Evolutionary conservation across 192 early-diverging fungal species (phyloP).

Genomic region (Backusella morwellensis): DNA sequence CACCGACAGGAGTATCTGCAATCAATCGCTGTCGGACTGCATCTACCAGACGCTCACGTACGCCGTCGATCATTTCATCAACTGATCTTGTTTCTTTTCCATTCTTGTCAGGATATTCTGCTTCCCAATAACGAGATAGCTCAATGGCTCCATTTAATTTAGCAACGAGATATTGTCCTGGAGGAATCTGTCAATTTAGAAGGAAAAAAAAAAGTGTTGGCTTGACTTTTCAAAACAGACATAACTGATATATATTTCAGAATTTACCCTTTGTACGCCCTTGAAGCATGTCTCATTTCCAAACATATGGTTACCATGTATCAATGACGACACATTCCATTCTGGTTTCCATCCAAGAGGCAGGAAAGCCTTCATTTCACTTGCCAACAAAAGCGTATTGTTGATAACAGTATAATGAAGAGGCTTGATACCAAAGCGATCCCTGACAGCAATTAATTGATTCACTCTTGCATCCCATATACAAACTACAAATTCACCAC

Average conservation of each 20-base stretch:
- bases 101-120: neutral
- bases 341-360: neutral
- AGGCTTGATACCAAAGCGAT: neutral
- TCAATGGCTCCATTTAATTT: neutral
- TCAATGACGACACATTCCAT: neutral
- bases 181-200: neutral
- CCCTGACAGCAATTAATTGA: neutral
- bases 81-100: neutral
- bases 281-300: neutral
- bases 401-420: neutral
- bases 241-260: neutral
- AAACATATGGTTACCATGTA: neutral
- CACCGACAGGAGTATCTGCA: neutral
- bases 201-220: neutral
- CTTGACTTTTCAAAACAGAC: neutral
- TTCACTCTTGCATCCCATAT: neutral
- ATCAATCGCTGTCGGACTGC: neutral
- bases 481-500: neutral
- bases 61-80: neutral
- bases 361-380: neutral
- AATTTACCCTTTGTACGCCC: neutral
- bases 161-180: neutral
- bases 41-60: neutral
- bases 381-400: neutral
- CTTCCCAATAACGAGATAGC: neutral